phyloP scores from a whole-genome alignment of 1,284 basidiomycete genomes.

The Waitea zeae region DNA sequence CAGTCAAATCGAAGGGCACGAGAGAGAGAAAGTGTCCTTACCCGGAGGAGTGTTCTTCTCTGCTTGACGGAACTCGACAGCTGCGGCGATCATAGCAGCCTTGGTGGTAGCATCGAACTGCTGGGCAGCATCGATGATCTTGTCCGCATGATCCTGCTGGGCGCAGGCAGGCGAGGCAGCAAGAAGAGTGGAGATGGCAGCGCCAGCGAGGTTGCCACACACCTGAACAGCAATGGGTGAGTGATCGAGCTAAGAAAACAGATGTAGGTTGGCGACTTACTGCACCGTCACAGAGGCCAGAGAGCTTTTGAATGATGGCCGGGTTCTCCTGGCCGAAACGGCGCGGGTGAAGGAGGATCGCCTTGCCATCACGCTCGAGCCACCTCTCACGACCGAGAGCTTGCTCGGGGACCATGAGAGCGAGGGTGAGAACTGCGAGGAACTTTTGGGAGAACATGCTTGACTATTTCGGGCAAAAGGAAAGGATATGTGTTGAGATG shows the following conservation, averaged over 20 bases:
- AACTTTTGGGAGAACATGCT: constrained; percentile 29
- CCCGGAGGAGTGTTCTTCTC: constrained; percentile 51
- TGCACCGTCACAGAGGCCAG: constrained; percentile 27
- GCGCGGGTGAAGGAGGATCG: constrained; percentile 28
- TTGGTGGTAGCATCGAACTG: constrained; percentile 34
- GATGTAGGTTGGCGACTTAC: constrained; percentile 24
- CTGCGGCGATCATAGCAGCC: constrained; percentile 33
- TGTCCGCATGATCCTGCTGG: constrained; percentile 20
- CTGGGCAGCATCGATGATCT: constrained; percentile 35
- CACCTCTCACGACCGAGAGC: constrained; percentile 24
- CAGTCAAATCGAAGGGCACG: constrained; percentile 7
- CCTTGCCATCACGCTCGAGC: constrained; percentile 27
- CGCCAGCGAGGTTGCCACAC: constrained; percentile 26
- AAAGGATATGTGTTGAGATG: no score
- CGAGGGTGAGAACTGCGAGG: constrained; percentile 18
- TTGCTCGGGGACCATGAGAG: no score
- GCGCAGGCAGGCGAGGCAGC: constrained; percentile 36
- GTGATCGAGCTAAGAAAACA: no score
- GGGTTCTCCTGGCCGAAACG: constrained; percentile 37
- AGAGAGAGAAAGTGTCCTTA: no score
- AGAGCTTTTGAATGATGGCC: constrained; percentile 25
- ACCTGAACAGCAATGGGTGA: no score
- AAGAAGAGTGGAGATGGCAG: constrained; percentile 33
- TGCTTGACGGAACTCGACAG: constrained; percentile 33
- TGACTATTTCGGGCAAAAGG: no score